Percentiles rank a stretch among this genome's conserved stretches.
These are phyloP conservation scores for Aspergillus hiratsukae DNA, from an alignment of 2,329 filamentous ascomycete genomes.

Conservation along the genomic window DNA sequence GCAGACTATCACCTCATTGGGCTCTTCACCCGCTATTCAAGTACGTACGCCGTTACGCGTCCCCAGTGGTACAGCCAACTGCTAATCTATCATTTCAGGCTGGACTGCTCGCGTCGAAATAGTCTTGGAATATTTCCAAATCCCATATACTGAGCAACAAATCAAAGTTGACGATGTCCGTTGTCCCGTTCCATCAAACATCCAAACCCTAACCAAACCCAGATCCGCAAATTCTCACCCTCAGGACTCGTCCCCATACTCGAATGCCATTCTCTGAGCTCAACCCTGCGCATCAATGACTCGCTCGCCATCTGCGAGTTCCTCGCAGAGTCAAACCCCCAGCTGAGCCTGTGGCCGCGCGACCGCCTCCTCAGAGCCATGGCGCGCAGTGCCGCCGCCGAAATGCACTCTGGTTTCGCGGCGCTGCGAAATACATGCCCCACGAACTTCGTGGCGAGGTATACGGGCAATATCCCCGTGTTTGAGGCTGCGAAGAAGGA, in stretches of 20 bases:
- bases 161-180: constrained; percentile 24
- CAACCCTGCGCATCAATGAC: constrained; percentile 22
- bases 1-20: constrained; percentile 28
- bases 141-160: constrained; percentile 23
- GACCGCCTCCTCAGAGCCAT: constrained; percentile 30
- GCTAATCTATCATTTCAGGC: constrained; percentile 16
- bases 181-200: neutral
- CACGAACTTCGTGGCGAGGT: constrained; percentile 29
- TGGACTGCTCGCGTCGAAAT: constrained; percentile 32
- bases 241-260: constrained; percentile 29
- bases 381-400: constrained; percentile 27
- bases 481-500: constrained; percentile 22
- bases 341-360: constrained; percentile 27
- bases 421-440: constrained; percentile 19
- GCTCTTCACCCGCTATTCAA: constrained; percentile 30
- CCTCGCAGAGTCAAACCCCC: constrained; percentile 28
- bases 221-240: constrained; percentile 24
- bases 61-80: neutral
- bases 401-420: constrained; percentile 34
- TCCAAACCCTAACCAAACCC: neutral
- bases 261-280: constrained; percentile 18
- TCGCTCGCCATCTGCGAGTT: constrained; percentile 32
- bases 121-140: constrained; percentile 32
- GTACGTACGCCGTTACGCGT: constrained; percentile 13
- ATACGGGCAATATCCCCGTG: constrained; percentile 28